A percentile compares a stretch with the other conserved stretches of the same genome.
Conservation (phyloP, 2,329 filamentous ascomycete species). For the Daldinia sp. region DNA sequence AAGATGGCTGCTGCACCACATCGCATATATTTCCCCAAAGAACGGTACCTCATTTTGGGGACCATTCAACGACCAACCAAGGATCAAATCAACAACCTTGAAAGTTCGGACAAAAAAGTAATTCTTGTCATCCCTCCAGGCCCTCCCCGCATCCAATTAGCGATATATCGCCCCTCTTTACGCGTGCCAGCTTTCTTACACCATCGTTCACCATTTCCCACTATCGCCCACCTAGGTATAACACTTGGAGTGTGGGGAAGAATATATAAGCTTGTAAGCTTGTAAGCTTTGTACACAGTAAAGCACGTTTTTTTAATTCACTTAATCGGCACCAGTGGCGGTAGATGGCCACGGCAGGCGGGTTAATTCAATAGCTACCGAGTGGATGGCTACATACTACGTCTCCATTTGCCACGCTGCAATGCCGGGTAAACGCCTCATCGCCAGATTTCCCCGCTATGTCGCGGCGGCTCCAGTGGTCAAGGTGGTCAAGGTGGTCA, state of each 20-base stretch:
- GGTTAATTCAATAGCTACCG: slow-evolving; percentile 35
- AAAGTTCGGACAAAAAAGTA: background rate
- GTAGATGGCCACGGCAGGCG: slow-evolving; percentile 40
- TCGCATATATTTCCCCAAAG: background rate
- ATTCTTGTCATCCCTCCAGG: slow-evolving; percentile 4
- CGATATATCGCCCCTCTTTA: slow-evolving; percentile 20
- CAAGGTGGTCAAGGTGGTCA: too few species aligned
- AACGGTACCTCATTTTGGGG: background rate
- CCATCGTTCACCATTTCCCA: background rate
- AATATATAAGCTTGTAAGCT: slow-evolving; percentile 11
- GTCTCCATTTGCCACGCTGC: slow-evolving; percentile 38
- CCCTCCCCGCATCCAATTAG: slow-evolving; percentile 26
- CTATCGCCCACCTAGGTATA: slow-evolving; percentile 1
- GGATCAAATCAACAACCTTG: background rate
- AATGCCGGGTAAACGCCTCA: slow-evolving; percentile 42
- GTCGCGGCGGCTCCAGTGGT: too few species aligned
- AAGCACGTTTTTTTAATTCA: slow-evolving; percentile 14
- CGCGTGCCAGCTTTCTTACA: background rate
- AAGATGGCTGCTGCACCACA: background rate
- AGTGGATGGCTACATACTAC: slow-evolving; percentile 33
- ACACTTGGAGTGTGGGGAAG: slow-evolving; percentile 35
- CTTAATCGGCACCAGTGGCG: slow-evolving; percentile 42
- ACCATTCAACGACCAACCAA: background rate
- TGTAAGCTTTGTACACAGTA: slow-evolving; percentile 20
- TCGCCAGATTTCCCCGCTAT: slow-evolving; percentile 26